Percentiles rank a stretch among this genome's conserved stretches.
Evolutionary conservation across 2,329 filamentous ascomycete genomes (phyloP).

Genomic region (Malbranchea cinnamomea): DNA sequence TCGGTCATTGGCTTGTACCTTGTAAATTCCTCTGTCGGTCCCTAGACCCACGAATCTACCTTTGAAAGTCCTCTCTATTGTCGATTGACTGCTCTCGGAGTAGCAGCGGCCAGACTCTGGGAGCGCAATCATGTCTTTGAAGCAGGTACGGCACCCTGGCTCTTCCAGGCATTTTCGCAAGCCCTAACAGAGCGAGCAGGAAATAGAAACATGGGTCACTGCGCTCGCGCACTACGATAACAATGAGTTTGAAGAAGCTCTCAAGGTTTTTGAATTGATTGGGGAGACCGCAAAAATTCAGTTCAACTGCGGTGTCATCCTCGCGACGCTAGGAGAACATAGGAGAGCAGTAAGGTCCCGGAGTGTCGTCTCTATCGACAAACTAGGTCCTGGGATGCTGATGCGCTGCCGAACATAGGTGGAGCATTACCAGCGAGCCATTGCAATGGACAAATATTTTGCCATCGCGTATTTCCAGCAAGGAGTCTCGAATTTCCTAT

Average conservation of each 20-base stretch:
- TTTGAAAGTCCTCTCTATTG: too few species aligned
- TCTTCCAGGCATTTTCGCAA: neutral
- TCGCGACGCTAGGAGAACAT: conserved; percentile 91
- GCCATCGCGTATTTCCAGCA: conserved; percentile 98
- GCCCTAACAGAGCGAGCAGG: conserved; percentile 36
- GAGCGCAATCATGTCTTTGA: conserved; percentile 11
- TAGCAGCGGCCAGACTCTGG: neutral
- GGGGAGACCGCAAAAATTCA: conserved; percentile 94
- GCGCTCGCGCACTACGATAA: conserved; percentile 88
- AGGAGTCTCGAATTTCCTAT: conserved; percentile 91
- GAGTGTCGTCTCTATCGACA: conserved; percentile 5
- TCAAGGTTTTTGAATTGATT: conserved; percentile 72
- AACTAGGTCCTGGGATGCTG: conserved; percentile 6
- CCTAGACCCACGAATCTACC: too few species aligned
- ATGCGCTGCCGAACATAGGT: conserved; percentile 42
- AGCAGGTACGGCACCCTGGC: conserved; percentile 10
- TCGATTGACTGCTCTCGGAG: too few species aligned
- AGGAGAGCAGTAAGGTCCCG: conserved; percentile 64
- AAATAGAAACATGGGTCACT: conserved; percentile 97
- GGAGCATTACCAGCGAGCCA: conserved; percentile 84
- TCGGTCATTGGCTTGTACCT: too few species aligned
- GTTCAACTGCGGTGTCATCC: conserved; percentile 96
- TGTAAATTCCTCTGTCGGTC: too few species aligned
- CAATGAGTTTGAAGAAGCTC: conserved; percentile 86
- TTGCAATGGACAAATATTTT: conserved; percentile 82